Conservation (phyloP, 345 rosid genomes). For the Boechera stricta region DNA sequence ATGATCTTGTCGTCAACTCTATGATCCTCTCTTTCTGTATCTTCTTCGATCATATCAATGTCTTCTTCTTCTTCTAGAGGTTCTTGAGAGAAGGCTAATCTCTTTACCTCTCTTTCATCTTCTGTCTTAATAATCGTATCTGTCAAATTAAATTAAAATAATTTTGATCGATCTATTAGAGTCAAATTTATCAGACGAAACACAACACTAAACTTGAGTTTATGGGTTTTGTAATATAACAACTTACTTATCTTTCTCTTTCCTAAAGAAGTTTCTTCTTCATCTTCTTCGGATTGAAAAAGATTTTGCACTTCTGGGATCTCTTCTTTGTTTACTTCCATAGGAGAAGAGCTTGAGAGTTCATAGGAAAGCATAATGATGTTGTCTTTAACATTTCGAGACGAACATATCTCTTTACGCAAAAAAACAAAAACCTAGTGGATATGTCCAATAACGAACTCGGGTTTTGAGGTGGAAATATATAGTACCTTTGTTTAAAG, state of each 20-base stretch:
- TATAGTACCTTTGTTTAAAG: not conserved
- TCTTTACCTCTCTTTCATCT: slow-evolving; percentile 37
- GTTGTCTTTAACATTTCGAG: slow-evolving; percentile 10
- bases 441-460: slow-evolving; percentile 23
- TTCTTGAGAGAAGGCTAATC: slow-evolving; percentile 32
- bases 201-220: not conserved
- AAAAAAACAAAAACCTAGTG: slow-evolving; percentile 31
- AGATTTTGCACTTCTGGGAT: not conserved
- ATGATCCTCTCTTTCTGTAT: slow-evolving; percentile 15
- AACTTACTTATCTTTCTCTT: slow-evolving; percentile 45
- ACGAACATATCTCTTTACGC: not conserved
- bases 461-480: not conserved
- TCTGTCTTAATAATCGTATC: slow-evolving; percentile 21
- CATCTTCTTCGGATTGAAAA: slow-evolving; percentile 8
- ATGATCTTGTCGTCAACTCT: slow-evolving; percentile 35
- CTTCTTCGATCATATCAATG: slow-evolving; percentile 32
- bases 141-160: slow-evolving; percentile 21
- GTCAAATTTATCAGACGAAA: not conserved
- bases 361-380: slow-evolving; percentile 22
- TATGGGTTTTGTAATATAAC: slow-evolving; percentile 3
- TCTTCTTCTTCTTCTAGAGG: slow-evolving; percentile 36
- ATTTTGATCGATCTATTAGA: slow-evolving; percentile 1
- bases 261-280: slow-evolving; percentile 8
- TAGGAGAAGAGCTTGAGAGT: slow-evolving; percentile 26
- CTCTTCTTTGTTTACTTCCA: slow-evolving; percentile 33